Percentiles rank a stretch among this genome's conserved stretches.
phyloP scores from a whole-genome alignment of 2,329 filamentous ascomycete genomes.

The Pleomassaria siparia region DNA sequence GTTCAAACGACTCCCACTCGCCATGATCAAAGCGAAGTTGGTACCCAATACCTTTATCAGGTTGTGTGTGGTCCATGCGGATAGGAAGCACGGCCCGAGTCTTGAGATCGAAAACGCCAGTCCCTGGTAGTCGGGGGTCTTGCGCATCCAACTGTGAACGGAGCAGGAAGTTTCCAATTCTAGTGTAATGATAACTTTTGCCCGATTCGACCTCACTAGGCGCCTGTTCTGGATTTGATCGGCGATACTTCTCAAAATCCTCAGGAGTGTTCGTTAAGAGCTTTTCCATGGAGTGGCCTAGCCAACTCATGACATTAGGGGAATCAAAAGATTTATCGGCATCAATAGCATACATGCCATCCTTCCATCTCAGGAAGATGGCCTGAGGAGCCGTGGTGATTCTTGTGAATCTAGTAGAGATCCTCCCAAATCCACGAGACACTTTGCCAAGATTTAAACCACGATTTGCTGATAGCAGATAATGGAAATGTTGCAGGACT shows the following conservation, averaged over 20 bases:
- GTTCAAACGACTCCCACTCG: conserved; percentile 86
- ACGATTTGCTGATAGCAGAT: conserved; percentile 82
- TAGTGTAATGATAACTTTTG: conserved; percentile 78
- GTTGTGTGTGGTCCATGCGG: conserved; percentile 77
- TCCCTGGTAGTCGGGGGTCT: conserved; percentile 82
- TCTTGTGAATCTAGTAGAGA: conserved; percentile 67
- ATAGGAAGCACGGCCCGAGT: conserved; percentile 89
- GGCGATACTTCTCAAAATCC: conserved; percentile 81
- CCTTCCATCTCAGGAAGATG: conserved; percentile 77
- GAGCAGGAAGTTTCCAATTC: conserved; percentile 85
- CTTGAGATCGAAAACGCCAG: conserved; percentile 94
- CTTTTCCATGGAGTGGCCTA: conserved; percentile 97
- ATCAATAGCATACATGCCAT: conserved; percentile 91
- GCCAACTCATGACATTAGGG: conserved; percentile 83
- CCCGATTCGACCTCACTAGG: conserved; percentile 63
- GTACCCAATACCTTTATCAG: conserved; percentile 77
- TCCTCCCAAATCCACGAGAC: conserved; percentile 65
- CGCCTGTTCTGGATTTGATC: conserved; percentile 60
- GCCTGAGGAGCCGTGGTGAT: conserved; percentile 71
- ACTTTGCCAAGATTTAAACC: conserved; percentile 66
- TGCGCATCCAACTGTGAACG: conserved; percentile 92
- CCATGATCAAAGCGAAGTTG: conserved; percentile 78
- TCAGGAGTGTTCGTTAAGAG: conserved; percentile 79
- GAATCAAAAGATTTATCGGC: conserved; percentile 89
- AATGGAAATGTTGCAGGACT: conserved; percentile 88